Evolutionary conservation across 2,329 filamentous ascomycete genomes (phyloP), one percentile per base, ranked within the genome.

Genomic region (Botrytis byssoidea): DNA sequence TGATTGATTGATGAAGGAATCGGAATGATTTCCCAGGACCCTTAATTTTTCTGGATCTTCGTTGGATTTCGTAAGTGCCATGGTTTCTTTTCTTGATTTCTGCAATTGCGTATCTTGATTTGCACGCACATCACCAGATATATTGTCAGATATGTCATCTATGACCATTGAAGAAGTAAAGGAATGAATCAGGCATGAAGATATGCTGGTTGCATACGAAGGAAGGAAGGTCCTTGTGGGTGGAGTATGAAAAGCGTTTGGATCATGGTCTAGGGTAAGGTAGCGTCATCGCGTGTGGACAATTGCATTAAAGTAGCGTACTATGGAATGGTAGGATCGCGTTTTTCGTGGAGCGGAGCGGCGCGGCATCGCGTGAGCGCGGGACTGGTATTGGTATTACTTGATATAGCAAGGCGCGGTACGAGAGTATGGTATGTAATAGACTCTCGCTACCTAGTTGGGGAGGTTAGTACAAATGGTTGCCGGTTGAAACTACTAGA

Each of bases 71-170:
- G 25, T 18, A 42, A 63, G 60, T n/a, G n/a, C 35, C 25, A n/a
- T 63, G 60, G 59, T n/a, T 63, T 57, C n/a, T 57, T 57, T 63
- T 42, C 60, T 63, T 61, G 59, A 61, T 61, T 61, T 61, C 35
- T 37, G 22, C 35, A 18, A 40, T 40, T n/a, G 59, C 32, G 20
- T n/a, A 61, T 61, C 59, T n/a, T n/a, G 37, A 37, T 61, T 61
- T 55, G 48, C 48, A 55, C n/a, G n/a, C 48, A 37, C 18, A 22
- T 40, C 35, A 37, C 59, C 22, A 60, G 29, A 37, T 61, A 37
- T 14, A 22, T 61, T 16, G 59, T 61, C 32, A 40, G 51, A 40
- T 63, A 63, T 63, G 37, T 40, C 60, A 63, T n/a, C 60, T 42
- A n/a, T 63, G 60, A 63, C 60, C 60, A 40, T 40, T 18, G 37